A percentile compares a stretch with the other conserved stretches of the same genome.
These are phyloP conservation scores for Diaporthe vaccinii DNA, from an alignment of 2,329 filamentous ascomycete genomes.

Conservation along the genomic window DNA sequence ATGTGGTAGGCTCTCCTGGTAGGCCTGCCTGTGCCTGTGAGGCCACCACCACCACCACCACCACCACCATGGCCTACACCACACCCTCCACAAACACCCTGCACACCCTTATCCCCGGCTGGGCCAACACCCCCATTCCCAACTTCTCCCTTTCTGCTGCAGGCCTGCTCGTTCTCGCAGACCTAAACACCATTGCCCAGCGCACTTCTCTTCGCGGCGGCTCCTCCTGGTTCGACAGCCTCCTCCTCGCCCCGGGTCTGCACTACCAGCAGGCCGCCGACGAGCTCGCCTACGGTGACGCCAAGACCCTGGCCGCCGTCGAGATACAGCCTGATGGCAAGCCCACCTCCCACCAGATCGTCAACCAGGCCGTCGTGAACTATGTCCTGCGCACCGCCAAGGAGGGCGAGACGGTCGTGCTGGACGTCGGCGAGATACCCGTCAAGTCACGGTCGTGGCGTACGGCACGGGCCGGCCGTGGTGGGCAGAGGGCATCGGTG, in stretches of 20 bases:
- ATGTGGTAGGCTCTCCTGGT: slow-evolving; percentile 5
- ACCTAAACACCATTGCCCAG: slow-evolving; percentile 67
- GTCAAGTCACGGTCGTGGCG: slow-evolving; percentile 49
- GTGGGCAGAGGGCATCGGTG: slow-evolving; percentile 45
- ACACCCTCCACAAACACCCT: neutral
- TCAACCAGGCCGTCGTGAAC: slow-evolving; percentile 65
- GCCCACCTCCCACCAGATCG: slow-evolving; percentile 53
- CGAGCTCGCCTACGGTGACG: slow-evolving; percentile 59
- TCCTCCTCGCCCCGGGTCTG: slow-evolving; percentile 71
- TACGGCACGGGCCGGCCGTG: slow-evolving; percentile 43
- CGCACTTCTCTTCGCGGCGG: slow-evolving; percentile 70
- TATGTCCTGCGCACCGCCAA: slow-evolving; percentile 69
- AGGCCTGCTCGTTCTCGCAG: slow-evolving; percentile 62
- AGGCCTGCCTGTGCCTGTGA: neutral
- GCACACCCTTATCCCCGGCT: slow-evolving; percentile 44
- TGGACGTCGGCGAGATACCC: slow-evolving; percentile 70
- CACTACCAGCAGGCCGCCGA: slow-evolving; percentile 72
- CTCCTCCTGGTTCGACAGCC: slow-evolving; percentile 67
- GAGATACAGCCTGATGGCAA: slow-evolving; percentile 46
- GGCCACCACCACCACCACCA: slow-evolving; percentile 18
- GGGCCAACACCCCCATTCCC: slow-evolving; percentile 61
- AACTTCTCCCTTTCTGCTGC: slow-evolving; percentile 41
- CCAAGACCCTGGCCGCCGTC: slow-evolving; percentile 56
- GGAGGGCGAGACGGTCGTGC: slow-evolving; percentile 67
- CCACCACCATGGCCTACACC: neutral